Conservation (phyloP, 495 filamentous ascomycete genomes). For the Cladorrhinum samala region DNA sequence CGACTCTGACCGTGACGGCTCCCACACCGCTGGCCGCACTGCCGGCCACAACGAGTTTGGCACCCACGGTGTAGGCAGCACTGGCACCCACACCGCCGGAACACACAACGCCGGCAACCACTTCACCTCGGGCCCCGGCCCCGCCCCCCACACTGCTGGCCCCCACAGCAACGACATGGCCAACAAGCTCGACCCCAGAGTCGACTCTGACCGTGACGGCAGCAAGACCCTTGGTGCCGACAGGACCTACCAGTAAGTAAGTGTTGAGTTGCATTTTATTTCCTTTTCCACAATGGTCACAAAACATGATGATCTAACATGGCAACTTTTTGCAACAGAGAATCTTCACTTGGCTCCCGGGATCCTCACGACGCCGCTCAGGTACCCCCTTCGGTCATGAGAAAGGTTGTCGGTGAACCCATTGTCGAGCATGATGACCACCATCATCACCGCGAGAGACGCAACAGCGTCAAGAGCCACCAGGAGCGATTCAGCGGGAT, state of each 20-base stretch:
- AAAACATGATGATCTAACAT: background rate
- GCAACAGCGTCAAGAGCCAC: slow-evolving; percentile 31
- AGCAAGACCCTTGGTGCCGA: slow-evolving; percentile 36
- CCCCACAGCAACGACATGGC: slow-evolving; percentile 7
- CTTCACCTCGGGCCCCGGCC: slow-evolving; percentile 17
- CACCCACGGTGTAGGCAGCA: slow-evolving; percentile 6
- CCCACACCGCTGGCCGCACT: slow-evolving; percentile 27
- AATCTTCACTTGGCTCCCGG: slow-evolving; percentile 7
- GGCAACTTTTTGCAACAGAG: background rate
- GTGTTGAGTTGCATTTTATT: slow-evolving; percentile 13
- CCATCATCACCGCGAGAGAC: slow-evolving; percentile 27
- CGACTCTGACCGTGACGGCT: slow-evolving; percentile 38
- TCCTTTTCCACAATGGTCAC: background rate
- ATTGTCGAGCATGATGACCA: slow-evolving; percentile 32
- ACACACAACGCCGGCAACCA: slow-evolving; percentile 39
- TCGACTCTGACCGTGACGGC: slow-evolving; percentile 22
- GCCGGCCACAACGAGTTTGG: slow-evolving; percentile 19
- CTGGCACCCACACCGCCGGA: slow-evolving; percentile 21
- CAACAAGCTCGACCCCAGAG: slow-evolving; percentile 13
- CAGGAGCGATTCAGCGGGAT: slow-evolving; percentile 38
- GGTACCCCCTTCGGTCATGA: slow-evolving; percentile 42
- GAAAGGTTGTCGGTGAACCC: slow-evolving; percentile 33
- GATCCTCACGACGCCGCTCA: slow-evolving; percentile 44
- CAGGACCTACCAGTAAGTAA: slow-evolving; percentile 45
- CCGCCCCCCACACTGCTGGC: slow-evolving; percentile 14